Conservation (phyloP, 2,329 filamentous ascomycete species). For the Diaporthe caulivora region DNA sequence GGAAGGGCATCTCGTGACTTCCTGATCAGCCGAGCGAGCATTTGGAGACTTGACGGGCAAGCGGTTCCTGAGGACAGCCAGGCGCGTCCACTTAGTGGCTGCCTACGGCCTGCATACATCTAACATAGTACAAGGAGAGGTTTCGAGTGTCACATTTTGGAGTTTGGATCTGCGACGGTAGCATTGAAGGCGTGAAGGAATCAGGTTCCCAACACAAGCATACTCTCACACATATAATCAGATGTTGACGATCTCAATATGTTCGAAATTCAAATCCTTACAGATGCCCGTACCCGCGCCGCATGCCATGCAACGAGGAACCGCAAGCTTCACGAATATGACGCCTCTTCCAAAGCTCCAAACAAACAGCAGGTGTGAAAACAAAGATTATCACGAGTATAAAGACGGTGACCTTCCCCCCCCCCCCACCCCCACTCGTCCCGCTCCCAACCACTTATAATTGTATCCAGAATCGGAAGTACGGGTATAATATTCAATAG, state of each 20-base stretch:
- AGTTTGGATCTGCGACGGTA: neutral
- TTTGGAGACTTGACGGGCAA: neutral
- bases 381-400: neutral
- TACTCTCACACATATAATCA: neutral
- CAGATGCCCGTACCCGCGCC: neutral
- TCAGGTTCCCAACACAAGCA: neutral
- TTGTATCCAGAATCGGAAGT: neutral
- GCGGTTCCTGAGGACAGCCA: neutral
- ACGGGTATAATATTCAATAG: conserved; percentile 18
- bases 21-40: neutral
- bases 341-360: neutral
- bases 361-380: neutral
- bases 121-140: conserved; percentile 18
- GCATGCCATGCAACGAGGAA: neutral
- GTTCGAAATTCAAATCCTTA: neutral
- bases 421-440: neutral
- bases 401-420: neutral
- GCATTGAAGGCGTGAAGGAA: neutral
- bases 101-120: conserved; percentile 19
- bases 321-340: neutral
- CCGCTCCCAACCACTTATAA: neutral
- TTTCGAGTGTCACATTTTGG: neutral
- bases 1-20: neutral
- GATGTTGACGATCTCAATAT: neutral
- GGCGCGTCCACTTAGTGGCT: neutral